phyloP scores from a whole-genome alignment of 176 grass and related monocot genomes.

The Melocanna baccifera region DNA sequence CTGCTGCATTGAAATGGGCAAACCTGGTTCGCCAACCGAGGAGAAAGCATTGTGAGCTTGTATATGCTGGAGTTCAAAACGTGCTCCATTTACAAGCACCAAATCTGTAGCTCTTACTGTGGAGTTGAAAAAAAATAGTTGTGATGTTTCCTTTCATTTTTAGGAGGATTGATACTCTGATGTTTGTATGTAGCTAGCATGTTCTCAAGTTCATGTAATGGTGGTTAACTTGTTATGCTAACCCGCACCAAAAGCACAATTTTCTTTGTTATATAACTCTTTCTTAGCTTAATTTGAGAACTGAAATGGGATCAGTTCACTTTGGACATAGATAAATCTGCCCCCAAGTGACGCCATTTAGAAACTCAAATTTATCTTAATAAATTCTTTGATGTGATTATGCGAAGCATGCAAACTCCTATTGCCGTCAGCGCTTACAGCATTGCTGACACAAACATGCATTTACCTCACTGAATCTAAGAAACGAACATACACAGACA shows the following conservation, averaged over 20 bases:
- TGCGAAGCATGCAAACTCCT: not conserved
- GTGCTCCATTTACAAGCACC: conserved; percentile 13
- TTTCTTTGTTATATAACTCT: not conserved
- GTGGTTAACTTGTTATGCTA: not conserved
- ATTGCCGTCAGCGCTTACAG: not conserved
- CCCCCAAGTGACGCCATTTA: not conserved
- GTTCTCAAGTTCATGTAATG: not conserved
- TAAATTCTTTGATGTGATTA: not conserved
- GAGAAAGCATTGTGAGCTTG: not conserved
- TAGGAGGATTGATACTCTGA: not conserved
- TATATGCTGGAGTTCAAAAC: conserved; percentile 2
- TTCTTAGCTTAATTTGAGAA: not conserved
- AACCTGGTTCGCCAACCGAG: not conserved
- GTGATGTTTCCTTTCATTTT: not conserved
- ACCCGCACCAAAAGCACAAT: not conserved
- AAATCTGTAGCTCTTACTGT: not conserved
- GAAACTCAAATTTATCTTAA: not conserved
- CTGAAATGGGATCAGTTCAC: not conserved
- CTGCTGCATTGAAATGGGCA: not conserved
- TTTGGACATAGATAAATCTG: not conserved
- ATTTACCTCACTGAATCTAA: not conserved
- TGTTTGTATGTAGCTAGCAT: conserved; percentile 2
- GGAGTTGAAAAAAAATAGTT: not conserved
- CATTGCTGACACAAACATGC: not conserved
- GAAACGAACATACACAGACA: not conserved